These are phyloP conservation scores for Botrytis aclada DNA, from an alignment of 2,329 filamentous ascomycete genomes.

Conservation along the genomic window DNA sequence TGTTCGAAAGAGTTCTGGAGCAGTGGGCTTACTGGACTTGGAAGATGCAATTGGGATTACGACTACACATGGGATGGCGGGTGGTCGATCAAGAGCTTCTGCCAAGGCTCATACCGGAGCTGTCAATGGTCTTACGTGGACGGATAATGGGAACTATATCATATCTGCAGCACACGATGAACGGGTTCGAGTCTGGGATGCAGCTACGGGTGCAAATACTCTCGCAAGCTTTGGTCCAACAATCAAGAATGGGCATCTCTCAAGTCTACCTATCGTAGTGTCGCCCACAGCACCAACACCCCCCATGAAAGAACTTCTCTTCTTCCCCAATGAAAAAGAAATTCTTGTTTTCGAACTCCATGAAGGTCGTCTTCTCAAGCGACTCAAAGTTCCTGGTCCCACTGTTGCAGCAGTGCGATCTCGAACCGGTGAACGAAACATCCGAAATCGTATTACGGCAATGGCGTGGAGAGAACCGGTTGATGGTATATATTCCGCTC, in stretches of 20 bases:
- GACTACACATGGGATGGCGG: conserved; percentile 39
- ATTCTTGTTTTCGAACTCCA: conserved; percentile 78
- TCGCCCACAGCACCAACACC: conserved; percentile 58
- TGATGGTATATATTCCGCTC: conserved; percentile 75
- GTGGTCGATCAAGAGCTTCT: conserved; percentile 45
- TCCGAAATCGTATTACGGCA: conserved; percentile 66
- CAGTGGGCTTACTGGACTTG: conserved; percentile 75
- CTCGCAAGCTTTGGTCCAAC: conserved; percentile 83
- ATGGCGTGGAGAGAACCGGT: conserved; percentile 68
- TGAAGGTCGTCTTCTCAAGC: conserved; percentile 68
- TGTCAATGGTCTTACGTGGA: conserved; percentile 84
- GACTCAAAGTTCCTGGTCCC: conserved; percentile 64
- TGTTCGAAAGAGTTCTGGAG: conserved; percentile 72
- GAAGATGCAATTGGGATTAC: conserved; percentile 74
- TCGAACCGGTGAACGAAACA: conserved; percentile 53
- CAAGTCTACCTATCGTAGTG: conserved; percentile 59
- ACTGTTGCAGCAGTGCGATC: conserved; percentile 46
- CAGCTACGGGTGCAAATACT: conserved; percentile 76
- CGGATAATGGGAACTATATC: conserved; percentile 71
- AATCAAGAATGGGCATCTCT: conserved; percentile 69
- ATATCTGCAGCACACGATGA: conserved; percentile 81
- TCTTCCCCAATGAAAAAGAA: conserved; percentile 80
- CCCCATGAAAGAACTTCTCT: conserved; percentile 61
- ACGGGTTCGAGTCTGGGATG: conserved; percentile 83
- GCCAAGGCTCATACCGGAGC: conserved; percentile 73